Base-by-base conservation (phyloP, 352 stramenopile species). In the Globisporangium orthogonon region DNA sequence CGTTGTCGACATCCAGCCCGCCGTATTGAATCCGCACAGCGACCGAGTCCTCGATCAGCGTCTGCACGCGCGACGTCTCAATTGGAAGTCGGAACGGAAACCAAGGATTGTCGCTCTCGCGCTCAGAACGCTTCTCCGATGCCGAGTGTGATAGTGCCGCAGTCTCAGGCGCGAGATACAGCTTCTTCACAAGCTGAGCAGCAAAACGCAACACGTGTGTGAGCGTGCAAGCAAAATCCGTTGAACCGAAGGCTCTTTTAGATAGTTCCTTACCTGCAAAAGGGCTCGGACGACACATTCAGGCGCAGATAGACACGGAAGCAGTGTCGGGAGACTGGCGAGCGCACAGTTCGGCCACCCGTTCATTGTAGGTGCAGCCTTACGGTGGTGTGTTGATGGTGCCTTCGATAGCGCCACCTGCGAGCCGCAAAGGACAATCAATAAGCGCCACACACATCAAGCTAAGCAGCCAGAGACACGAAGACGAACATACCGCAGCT, bases 11-110 rank as follows among this genome's bases (percentile, higher is more conserved):
- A 15, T 52, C 28, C 9, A 74, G 41, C 14, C 57, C 37, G 23
- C 56, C 57, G 14, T 30, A 50, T 15, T 18, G 40, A 9, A 57
- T 13, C 17, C 62, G 55, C 9, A 48, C 47, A 17, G 1, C 44
- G 4, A 74, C 39, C 9, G 60, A 60, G 50, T 72, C 60, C 7
- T 29, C 10, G 9, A 83, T 54, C 15, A 83, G 47, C 7, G 71
- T 31, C 11, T 52, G 54, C 5, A 70, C 59, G 14, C 60, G 35
- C 3, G 50, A 43, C 3, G 45, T 5, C 17, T 41, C 35, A 28
- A 63, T 70, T 1, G 54, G 45, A 28, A 69, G 60, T n/a, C 75
- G 64, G 61, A 86, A 81, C 6, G 75, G 77, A 9, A 83, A 71
- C 77, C 77, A 87, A 14, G 67, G 48, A n/a, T 52, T 23, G 18